These are phyloP conservation scores for Tephrocybe sp. DNA, from an alignment of 768 basidiomycete genomes.

Conservation along the genomic window DNA sequence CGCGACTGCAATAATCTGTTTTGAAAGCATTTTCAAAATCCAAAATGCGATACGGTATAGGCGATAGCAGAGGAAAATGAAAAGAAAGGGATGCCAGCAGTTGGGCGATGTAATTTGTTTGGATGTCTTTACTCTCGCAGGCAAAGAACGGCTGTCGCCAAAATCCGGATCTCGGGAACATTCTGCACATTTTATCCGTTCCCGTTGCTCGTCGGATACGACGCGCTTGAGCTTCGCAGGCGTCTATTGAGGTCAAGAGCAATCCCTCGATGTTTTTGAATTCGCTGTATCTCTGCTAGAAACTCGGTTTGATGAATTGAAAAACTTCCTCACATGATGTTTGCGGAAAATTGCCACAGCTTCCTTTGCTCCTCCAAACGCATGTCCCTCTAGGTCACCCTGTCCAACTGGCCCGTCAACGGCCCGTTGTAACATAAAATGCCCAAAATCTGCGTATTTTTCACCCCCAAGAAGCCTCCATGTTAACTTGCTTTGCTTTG, in stretches of 20 bases:
- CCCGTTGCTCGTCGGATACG: constrained; percentile 2
- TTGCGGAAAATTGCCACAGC: not conserved
- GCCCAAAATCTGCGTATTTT: not conserved
- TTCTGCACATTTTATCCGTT: not conserved
- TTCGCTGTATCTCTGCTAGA: constrained; percentile 16
- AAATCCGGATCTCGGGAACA: constrained; percentile 11
- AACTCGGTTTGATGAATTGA: constrained; percentile 10
- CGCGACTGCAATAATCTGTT: constrained; percentile 63
- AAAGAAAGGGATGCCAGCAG: constrained; percentile 5
- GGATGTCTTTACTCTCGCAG: constrained; percentile 11
- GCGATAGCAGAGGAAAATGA: constrained; percentile 1
- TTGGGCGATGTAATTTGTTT: constrained; percentile 21
- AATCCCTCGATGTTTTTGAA: not conserved
- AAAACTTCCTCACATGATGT: constrained; percentile 7
- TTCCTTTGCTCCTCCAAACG: constrained; percentile 3
- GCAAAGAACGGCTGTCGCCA: constrained; percentile 9
- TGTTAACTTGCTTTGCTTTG: not conserved
- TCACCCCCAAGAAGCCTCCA: not conserved
- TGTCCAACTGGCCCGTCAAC: constrained; percentile 2
- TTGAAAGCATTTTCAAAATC: constrained; percentile 56
- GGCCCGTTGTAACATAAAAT: constrained; percentile 7
- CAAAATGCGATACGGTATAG: constrained; percentile 8
- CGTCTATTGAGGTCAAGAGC: not conserved
- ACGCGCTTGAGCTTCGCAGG: not conserved
- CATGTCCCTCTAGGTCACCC: constrained; percentile 5